Conservation (phyloP, 805 yeast species). For the Saccharomycopsis oosterbeekiorum region DNA sequence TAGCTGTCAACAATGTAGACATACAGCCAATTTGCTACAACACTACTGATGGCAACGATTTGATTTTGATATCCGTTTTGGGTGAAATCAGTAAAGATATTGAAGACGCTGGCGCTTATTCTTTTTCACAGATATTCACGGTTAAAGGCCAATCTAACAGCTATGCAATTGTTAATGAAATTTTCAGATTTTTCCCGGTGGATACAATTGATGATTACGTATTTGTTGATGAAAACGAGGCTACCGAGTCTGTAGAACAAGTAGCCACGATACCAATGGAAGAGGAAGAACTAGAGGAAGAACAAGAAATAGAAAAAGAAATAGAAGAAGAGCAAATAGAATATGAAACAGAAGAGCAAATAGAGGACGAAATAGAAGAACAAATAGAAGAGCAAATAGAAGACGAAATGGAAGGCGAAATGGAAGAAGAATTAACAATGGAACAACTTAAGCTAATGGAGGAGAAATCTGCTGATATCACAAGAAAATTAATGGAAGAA, state of each 20-base stretch:
- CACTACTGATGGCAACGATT: not conserved
- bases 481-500: not conserved
- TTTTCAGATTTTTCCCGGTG: not conserved
- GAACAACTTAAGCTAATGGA: not conserved
- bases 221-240: not conserved
- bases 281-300: not conserved
- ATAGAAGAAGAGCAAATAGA: not conserved
- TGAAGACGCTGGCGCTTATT: not conserved
- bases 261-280: not conserved
- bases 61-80: not conserved
- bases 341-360: not conserved
- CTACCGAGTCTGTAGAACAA: not conserved
- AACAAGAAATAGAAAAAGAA: not conserved
- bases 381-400: not conserved
- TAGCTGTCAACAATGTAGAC: not conserved
- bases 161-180: not conserved
- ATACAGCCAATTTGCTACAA: not conserved
- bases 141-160: not conserved
- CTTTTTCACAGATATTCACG: not conserved
- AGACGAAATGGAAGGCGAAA: not conserved
- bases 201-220: not conserved
- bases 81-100: not conserved
- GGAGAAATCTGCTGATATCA: not conserved
- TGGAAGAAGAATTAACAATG: not conserved
- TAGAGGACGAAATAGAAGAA: not conserved